phyloP scores from a whole-genome alignment of 2,329 filamentous ascomycete species.

The Colletotrichum tropicale region DNA sequence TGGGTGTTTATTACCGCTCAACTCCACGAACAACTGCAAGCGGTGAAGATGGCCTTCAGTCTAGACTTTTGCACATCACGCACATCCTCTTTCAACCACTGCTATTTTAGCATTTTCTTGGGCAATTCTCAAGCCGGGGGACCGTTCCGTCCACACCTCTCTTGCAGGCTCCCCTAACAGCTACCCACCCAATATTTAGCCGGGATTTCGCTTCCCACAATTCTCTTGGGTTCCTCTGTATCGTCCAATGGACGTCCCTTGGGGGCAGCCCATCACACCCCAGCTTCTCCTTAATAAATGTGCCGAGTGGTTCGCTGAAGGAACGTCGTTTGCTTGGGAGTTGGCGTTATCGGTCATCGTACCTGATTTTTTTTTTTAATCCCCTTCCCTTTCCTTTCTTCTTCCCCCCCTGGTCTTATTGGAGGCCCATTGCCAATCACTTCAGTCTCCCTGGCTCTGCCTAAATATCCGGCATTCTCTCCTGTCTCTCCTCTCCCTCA shows the following conservation, averaged over 20 bases:
- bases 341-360: constrained; percentile 15
- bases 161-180: not conserved
- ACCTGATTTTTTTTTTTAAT: not conserved
- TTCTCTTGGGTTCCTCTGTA: not conserved
- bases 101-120: not conserved
- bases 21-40: not conserved
- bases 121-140: not conserved
- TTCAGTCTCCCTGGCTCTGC: constrained; percentile 11
- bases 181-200: constrained; percentile 18
- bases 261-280: constrained; percentile 21
- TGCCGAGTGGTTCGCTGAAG: constrained; percentile 20
- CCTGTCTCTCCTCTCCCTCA: constrained; percentile 15
- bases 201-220: constrained; percentile 13
- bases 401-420: not conserved
- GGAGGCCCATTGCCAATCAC: constrained; percentile 18
- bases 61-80: constrained; percentile 10
- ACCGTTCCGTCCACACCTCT: constrained; percentile 17
- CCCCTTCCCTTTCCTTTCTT: not conserved
- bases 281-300: constrained; percentile 24
- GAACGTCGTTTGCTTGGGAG: not conserved
- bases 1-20: not conserved
- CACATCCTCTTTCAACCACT: constrained; percentile 2
- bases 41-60: constrained; percentile 12
- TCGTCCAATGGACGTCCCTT: constrained; percentile 16
- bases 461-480: constrained; percentile 21